A percentile compares a stretch with the other conserved stretches of the same genome.
These are phyloP conservation scores for Penicillium sp. DNA, from an alignment of 2,329 filamentous ascomycete genomes.

Conservation along the genomic window DNA sequence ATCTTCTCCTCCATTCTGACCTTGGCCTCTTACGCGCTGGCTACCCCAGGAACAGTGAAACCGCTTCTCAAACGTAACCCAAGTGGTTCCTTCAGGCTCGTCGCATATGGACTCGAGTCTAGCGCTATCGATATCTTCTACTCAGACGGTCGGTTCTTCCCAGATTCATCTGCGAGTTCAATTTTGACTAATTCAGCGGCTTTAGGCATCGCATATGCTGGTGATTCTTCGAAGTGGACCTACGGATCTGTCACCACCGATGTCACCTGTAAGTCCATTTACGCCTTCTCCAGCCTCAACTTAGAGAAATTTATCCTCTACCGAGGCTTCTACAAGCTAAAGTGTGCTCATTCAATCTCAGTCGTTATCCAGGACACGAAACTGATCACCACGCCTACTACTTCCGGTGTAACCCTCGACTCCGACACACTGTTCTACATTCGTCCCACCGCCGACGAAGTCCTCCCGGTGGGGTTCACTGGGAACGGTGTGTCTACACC, in stretches of 20 bases:
- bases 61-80: constrained; percentile 19
- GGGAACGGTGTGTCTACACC: constrained; percentile 14
- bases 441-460: constrained; percentile 14
- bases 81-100: constrained; percentile 16
- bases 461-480: constrained; percentile 22
- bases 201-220: constrained; percentile 23
- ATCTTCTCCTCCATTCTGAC: constrained; percentile 6
- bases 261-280: constrained; percentile 19
- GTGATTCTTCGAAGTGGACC: constrained; percentile 20
- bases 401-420: constrained; percentile 19
- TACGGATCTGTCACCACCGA: constrained; percentile 20
- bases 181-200: neutral
- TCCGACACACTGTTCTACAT: constrained; percentile 20
- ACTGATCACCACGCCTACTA: constrained; percentile 17
- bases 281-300: neutral
- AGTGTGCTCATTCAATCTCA: neutral
- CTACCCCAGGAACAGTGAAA: constrained; percentile 2
- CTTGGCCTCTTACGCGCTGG: constrained; percentile 8
- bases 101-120: constrained; percentile 17
- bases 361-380: constrained; percentile 15
- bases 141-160: constrained; percentile 18
- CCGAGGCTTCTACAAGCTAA: neutral
- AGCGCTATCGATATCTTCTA: constrained; percentile 15
- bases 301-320: no score
- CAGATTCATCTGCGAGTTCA: no score